Percentiles rank a stretch among this genome's conserved stretches.
phyloP scores from a whole-genome alignment of 169 alveolate genomes.

The Amoebophrya sp. region DNA sequence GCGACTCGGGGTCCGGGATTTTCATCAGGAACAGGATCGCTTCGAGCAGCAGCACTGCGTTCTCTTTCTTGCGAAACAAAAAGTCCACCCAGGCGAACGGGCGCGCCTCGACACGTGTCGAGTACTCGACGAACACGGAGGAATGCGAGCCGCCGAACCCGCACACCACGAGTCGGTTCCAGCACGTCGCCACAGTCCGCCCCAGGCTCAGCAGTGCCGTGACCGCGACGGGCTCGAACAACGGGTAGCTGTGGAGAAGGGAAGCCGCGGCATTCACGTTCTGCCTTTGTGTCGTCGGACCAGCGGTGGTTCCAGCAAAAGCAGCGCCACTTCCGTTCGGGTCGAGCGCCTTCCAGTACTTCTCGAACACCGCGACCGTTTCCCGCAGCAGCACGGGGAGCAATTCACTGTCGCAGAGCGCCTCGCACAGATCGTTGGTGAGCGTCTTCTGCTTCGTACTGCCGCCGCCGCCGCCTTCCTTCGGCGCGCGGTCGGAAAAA shows the following conservation, averaged over 20 bases:
- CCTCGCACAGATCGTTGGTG: not conserved
- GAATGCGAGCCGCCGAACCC: not conserved
- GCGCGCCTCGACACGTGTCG: not conserved
- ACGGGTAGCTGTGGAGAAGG: not conserved
- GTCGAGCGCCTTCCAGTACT: not conserved
- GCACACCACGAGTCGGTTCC: not conserved
- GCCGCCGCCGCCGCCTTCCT: not conserved
- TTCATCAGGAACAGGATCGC: not conserved
- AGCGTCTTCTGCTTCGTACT: not conserved
- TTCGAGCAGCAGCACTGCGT: not conserved
- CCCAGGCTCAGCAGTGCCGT: not conserved
- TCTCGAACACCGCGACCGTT: not conserved
- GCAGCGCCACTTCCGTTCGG: not conserved
- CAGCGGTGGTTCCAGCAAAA: not conserved
- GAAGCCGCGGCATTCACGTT: too few species aligned
- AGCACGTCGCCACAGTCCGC: not conserved
- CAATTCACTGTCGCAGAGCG: not conserved
- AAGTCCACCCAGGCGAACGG: not conserved
- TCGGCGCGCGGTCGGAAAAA: not conserved
- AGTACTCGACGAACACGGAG: not conserved
- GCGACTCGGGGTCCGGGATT: not conserved
- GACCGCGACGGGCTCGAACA: not conserved
- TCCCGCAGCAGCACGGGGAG: not conserved
- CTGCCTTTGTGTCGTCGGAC: not conserved
- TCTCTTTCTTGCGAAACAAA: not conserved